Evolutionary conservation across 1,284 basidiomycete genomes (phyloP).

Genomic region (Trichosporon sp.): DNA sequence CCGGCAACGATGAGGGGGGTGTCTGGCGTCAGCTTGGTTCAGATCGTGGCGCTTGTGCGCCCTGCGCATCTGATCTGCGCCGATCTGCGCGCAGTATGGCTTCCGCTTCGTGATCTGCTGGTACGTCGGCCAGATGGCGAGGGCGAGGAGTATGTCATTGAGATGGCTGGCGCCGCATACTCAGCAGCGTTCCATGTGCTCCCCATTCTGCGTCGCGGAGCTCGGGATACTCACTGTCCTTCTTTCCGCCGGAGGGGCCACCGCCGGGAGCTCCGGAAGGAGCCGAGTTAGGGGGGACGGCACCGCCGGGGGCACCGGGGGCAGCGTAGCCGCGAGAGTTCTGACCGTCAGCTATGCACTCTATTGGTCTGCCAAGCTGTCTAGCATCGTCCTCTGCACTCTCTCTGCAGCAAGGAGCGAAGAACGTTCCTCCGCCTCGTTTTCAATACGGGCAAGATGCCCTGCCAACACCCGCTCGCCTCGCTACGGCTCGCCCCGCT

Average conservation of each 20-base stretch:
- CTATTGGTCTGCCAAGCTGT: too few relatives aligned
- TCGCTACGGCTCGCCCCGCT: too few relatives aligned
- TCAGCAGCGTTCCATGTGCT: too few relatives aligned
- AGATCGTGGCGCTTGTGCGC: background rate
- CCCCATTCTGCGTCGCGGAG: background rate
- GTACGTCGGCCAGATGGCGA: too few relatives aligned
- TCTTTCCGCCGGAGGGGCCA: constrained; percentile 13
- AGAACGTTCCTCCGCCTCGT: too few relatives aligned
- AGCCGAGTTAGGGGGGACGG: background rate
- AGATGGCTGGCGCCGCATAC: too few relatives aligned
- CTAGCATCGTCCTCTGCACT: too few relatives aligned
- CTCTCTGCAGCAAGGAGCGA: too few relatives aligned
- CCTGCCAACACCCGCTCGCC: too few relatives aligned
- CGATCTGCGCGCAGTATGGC: background rate
- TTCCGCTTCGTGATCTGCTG: background rate
- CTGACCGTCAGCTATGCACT: background rate
- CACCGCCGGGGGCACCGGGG: constrained; percentile 9
- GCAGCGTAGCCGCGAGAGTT: constrained; percentile 1
- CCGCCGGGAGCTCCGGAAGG: background rate
- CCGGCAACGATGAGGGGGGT: constrained; percentile 8
- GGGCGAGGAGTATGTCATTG: too few relatives aligned
- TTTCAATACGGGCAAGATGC: too few relatives aligned
- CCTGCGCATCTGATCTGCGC: background rate
- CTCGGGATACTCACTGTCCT: constrained; percentile 10
- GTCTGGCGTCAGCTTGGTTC: background rate